Conservation (phyloP, 305 asterid genomes). For the Andrographis paniculata region DNA sequence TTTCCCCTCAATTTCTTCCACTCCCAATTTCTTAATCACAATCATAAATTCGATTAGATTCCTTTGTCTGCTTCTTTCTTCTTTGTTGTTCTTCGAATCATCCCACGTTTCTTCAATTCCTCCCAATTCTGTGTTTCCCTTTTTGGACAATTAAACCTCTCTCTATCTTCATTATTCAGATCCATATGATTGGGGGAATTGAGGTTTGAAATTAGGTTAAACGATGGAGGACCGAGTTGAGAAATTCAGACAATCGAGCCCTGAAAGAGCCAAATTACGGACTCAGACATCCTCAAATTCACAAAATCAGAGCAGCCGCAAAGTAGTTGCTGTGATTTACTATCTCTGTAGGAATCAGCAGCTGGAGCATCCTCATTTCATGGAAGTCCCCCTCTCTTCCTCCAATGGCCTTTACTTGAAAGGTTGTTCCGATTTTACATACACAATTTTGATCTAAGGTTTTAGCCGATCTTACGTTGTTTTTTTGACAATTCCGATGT, state of each 20-base stretch:
- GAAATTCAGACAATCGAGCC: conserved; percentile 45
- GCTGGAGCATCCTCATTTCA: conserved; percentile 89
- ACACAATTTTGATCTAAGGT: not conserved
- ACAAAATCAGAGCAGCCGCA: conserved; percentile 20
- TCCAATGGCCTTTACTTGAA: conserved; percentile 61
- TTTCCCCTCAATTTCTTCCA: too few species aligned
- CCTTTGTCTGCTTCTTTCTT: too few species aligned
- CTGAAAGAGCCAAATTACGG: conserved; percentile 68
- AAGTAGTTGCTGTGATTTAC: conserved; percentile 61
- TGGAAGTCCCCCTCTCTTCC: conserved; percentile 68
- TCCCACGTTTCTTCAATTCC: too few species aligned
- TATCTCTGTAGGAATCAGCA: conserved; percentile 71
- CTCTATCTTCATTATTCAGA: too few species aligned
- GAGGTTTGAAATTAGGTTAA: not conserved
- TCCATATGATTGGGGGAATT: not conserved
- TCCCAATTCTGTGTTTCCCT: too few species aligned
- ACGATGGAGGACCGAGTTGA: conserved; percentile 59
- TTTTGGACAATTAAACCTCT: too few species aligned
- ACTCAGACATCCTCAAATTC: conserved; percentile 60
- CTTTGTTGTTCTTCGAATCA: too few species aligned
- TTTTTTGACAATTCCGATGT: not conserved
- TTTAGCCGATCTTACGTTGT: not conserved
- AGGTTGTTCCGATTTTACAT: too few species aligned
- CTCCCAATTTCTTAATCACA: too few species aligned
- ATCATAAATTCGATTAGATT: too few species aligned